Conservation (phyloP, 345 rosid genomes). For the Acer negundo region DNA sequence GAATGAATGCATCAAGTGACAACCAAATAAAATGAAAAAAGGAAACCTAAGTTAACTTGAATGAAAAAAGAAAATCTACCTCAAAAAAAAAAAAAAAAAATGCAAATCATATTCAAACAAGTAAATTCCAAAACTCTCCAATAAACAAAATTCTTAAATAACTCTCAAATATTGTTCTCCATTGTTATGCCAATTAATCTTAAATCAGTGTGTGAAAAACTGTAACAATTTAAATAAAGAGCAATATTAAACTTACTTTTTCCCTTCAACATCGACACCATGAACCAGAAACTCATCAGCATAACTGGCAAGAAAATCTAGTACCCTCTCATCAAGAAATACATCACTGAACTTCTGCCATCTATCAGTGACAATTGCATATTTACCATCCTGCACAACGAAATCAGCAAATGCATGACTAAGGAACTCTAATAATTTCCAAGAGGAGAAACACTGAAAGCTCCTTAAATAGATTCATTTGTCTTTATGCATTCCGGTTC, state of each 20-base stretch:
- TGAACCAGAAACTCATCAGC: constrained; percentile 96
- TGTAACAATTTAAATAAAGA: not conserved
- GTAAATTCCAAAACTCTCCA: not conserved
- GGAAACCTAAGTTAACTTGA: not conserved
- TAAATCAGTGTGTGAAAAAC: not conserved
- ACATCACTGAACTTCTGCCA: constrained; percentile 97
- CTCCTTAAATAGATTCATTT: not conserved
- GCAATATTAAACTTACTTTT: constrained; percentile 52
- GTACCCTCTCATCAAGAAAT: constrained; percentile 61
- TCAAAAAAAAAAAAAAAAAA: not conserved
- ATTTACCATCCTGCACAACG: constrained; percentile 66
- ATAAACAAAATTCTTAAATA: not conserved
- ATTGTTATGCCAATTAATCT: not conserved
- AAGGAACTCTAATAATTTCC: not conserved
- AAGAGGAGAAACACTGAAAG: not conserved
- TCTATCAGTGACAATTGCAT: constrained; percentile 90
- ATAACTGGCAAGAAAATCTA: constrained; percentile 73
- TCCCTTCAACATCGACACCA: constrained; percentile 97
- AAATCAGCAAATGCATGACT: constrained; percentile 5
- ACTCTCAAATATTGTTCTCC: not conserved
- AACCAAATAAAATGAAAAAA: not conserved
- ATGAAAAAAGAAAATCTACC: not conserved
- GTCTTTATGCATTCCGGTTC: not conserved
- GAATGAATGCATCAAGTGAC: not conserved
- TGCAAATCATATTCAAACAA: not conserved